Evolutionary conservation across 164 flowering plant species (phyloP).

Genomic region (Nelumbo lutea): DNA sequence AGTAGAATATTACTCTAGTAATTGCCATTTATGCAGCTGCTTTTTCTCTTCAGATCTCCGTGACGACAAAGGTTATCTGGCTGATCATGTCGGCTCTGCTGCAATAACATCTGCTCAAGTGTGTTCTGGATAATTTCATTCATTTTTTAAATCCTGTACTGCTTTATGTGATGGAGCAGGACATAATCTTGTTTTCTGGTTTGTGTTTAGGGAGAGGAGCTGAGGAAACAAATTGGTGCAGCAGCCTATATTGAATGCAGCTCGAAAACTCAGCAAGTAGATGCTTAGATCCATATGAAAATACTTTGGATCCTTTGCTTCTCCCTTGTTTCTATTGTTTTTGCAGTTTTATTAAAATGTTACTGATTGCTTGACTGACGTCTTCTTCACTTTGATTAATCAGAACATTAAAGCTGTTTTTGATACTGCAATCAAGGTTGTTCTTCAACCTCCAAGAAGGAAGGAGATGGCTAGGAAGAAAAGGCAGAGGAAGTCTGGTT

Average conservation of each 20-base stretch:
- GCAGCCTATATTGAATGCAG: conserved; percentile 97
- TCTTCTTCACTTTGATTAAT: not conserved
- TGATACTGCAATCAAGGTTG: conserved; percentile 96
- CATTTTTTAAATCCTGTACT: not conserved
- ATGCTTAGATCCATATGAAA: not conserved
- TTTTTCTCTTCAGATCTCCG: conserved; percentile 67
- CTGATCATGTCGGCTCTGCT: conserved; percentile 66
- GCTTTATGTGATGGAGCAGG: not conserved
- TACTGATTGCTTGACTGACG: not conserved
- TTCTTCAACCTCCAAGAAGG: conserved; percentile 95
- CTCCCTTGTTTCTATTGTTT: not conserved
- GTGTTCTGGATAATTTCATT: conserved; percentile 3
- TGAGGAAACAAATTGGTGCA: conserved; percentile 96
- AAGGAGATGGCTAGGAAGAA: conserved; percentile 68
- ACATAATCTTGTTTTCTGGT: conserved; percentile 1
- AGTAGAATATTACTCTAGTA: too few species aligned
- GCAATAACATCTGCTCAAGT: conserved; percentile 80
- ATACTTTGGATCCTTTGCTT: not conserved
- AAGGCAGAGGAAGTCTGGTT: conserved; percentile 58
- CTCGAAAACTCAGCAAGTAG: conserved; percentile 98
- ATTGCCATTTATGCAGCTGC: not conserved
- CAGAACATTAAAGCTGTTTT: conserved; percentile 98
- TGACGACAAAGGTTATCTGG: conserved; percentile 62
- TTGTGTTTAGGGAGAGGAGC: conserved; percentile 72
- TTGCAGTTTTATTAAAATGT: not conserved